phyloP scores from a whole-genome alignment of 2,329 filamentous ascomycete genomes.

The Alternaria panax region DNA sequence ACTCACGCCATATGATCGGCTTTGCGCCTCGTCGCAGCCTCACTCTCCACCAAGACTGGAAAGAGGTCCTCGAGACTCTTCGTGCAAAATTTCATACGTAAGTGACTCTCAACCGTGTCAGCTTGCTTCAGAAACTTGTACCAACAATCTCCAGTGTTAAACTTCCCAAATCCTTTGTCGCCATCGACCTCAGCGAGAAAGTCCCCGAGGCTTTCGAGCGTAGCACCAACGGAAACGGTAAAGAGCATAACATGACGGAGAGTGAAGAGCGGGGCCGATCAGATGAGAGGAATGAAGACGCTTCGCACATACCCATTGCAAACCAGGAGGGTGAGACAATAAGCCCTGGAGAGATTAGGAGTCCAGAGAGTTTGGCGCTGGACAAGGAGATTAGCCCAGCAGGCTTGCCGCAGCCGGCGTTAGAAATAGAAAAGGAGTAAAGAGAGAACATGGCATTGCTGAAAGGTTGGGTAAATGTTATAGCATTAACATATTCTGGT shows the following conservation, averaged over 20 bases:
- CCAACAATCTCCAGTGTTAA: conserved; percentile 51
- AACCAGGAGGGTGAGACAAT: conserved; percentile 9
- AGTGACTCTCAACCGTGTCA: conserved; percentile 47
- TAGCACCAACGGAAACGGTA: conserved; percentile 22
- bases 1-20: conserved; percentile 95
- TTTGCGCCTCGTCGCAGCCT: conserved; percentile 89
- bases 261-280: conserved; percentile 26
- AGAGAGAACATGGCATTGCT: neutral
- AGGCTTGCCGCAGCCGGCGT: conserved; percentile 17
- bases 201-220: conserved; percentile 54
- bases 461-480: neutral
- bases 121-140: neutral
- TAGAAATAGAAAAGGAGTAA: conserved; percentile 14
- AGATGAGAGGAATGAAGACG: conserved; percentile 24
- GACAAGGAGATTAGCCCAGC: conserved; percentile 13
- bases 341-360: neutral
- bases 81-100: conserved; percentile 95
- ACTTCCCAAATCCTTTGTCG: conserved; percentile 60
- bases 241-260: conserved; percentile 28
- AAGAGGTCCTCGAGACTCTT: conserved; percentile 93
- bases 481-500: neutral
- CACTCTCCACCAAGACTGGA: conserved; percentile 93
- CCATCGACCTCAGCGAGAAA: conserved; percentile 60
- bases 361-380: neutral
- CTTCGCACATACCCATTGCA: conserved; percentile 13